Percentiles rank a stretch among this genome's conserved stretches.
Evolutionary conservation across 345 rosid species (phyloP).

Genomic region (Lepidium aucheri): DNA sequence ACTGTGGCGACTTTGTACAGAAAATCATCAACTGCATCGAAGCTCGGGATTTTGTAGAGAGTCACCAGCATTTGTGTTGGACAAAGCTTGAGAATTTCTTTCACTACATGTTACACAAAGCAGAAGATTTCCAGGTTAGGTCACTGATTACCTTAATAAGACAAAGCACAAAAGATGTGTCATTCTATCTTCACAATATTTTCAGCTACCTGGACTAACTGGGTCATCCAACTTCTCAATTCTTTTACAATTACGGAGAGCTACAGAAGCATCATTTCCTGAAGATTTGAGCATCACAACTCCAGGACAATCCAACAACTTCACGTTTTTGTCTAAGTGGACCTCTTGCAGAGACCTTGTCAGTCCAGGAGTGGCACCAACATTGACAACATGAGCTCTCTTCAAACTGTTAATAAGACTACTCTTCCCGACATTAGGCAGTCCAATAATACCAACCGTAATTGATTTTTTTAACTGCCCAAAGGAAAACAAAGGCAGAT

Average conservation of each 20-base stretch:
- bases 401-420: slow-evolving; percentile 97
- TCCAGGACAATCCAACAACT: slow-evolving; percentile 93
- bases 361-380: slow-evolving; percentile 92
- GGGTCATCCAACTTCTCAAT: slow-evolving; percentile 97
- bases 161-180: neutral
- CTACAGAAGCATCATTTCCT: slow-evolving; percentile 59
- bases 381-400: slow-evolving; percentile 86
- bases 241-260: slow-evolving; percentile 92
- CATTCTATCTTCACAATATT: neutral
- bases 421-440: slow-evolving; percentile 98
- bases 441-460: slow-evolving; percentile 86
- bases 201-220: slow-evolving; percentile 66
- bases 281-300: slow-evolving; percentile 86
- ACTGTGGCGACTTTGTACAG: slow-evolving; percentile 80
- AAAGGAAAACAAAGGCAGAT: neutral
- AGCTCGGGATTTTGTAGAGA: slow-evolving; percentile 66
- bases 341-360: slow-evolving; percentile 96
- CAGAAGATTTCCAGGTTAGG: slow-evolving; percentile 8
- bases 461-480: slow-evolving; percentile 85
- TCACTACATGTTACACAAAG: slow-evolving; percentile 41
- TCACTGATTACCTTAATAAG: neutral
- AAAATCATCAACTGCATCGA: slow-evolving; percentile 78
- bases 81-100: slow-evolving; percentile 84
- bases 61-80: slow-evolving; percentile 55
- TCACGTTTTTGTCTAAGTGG: slow-evolving; percentile 85